Percentiles rank a stretch among this genome's conserved stretches.
Conservation (phyloP, 371 early-diverging fungal genomes). For the Circinella minor region DNA sequence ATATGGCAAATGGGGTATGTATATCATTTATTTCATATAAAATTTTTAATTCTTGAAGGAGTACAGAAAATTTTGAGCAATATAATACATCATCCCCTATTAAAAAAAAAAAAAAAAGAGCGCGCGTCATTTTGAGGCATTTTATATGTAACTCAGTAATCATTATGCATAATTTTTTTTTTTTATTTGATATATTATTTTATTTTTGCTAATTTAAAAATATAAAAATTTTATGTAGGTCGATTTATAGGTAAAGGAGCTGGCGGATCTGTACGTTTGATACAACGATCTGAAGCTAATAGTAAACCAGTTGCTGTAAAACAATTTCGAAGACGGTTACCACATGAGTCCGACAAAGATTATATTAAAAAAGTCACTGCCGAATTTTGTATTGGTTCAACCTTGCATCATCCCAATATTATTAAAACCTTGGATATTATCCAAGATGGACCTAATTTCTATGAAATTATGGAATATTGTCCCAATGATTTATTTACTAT, state of each 20-base stretch:
- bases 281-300: slow-evolving; percentile 64
- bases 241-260: slow-evolving; percentile 78
- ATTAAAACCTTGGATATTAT: slow-evolving; percentile 87
- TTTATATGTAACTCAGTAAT: not conserved
- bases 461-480: slow-evolving; percentile 85
- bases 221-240: slow-evolving; percentile 28
- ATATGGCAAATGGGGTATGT: slow-evolving; percentile 39
- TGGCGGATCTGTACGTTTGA: slow-evolving; percentile 78
- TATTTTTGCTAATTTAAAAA: not conserved
- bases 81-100: too few species aligned
- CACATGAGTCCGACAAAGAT: slow-evolving; percentile 72
- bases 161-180: not conserved
- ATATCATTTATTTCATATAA: too few species aligned
- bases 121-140: slow-evolving; percentile 28
- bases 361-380: slow-evolving; percentile 85
- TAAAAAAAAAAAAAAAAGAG: not conserved
- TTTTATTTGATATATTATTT: too few species aligned
- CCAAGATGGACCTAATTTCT: slow-evolving; percentile 62
- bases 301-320: slow-evolving; percentile 77
- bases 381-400: slow-evolving; percentile 87
- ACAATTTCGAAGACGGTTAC: slow-evolving; percentile 75
- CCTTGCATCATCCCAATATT: slow-evolving; percentile 83
- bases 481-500: slow-evolving; percentile 79
- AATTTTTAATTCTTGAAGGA: slow-evolving; percentile 4
- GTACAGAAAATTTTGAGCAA: not conserved